phyloP scores from a whole-genome alignment of 2,329 filamentous ascomycete species.

The Davidsoniella virescens region DNA sequence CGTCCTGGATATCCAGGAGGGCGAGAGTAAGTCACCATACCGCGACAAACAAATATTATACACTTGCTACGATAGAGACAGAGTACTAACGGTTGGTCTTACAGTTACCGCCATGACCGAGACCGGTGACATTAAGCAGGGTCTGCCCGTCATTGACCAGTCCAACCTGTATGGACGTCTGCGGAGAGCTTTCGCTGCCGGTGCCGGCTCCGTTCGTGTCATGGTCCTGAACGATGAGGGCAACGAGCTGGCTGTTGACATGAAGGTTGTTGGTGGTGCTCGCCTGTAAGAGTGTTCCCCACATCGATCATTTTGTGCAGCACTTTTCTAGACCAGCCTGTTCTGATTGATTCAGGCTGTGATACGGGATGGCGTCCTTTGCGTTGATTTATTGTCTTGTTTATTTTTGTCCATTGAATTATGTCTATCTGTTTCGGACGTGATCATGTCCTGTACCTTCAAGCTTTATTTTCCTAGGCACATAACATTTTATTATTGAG shows the following conservation, averaged over 20 bases:
- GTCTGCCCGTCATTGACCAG: constrained; percentile 85
- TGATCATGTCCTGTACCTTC: too few relatives aligned
- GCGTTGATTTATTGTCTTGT: neutral
- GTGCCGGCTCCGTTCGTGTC: constrained; percentile 84
- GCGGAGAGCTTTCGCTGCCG: constrained; percentile 68
- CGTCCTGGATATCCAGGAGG: constrained; percentile 89
- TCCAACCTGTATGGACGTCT: constrained; percentile 74
- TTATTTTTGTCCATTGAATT: neutral
- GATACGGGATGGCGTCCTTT: too few relatives aligned
- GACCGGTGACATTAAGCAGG: constrained; percentile 96
- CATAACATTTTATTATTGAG: neutral
- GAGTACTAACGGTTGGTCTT: constrained; percentile 11
- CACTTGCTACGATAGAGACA: constrained; percentile 10
- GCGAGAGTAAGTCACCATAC: constrained; percentile 23
- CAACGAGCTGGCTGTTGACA: constrained; percentile 91
- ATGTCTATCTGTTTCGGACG: too few relatives aligned
- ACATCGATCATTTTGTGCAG: neutral
- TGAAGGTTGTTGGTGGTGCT: constrained; percentile 88
- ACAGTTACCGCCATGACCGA: constrained; percentile 91
- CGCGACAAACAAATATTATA: neutral
- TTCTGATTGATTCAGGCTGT: too few relatives aligned
- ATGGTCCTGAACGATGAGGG: constrained; percentile 90
- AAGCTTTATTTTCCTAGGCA: too few relatives aligned
- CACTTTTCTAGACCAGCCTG: too few relatives aligned
- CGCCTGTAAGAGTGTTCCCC: constrained; percentile 37